phyloP scores from a whole-genome alignment of 1,139 yeast genomes.

The Kurtzmaniella quercitrusa region DNA sequence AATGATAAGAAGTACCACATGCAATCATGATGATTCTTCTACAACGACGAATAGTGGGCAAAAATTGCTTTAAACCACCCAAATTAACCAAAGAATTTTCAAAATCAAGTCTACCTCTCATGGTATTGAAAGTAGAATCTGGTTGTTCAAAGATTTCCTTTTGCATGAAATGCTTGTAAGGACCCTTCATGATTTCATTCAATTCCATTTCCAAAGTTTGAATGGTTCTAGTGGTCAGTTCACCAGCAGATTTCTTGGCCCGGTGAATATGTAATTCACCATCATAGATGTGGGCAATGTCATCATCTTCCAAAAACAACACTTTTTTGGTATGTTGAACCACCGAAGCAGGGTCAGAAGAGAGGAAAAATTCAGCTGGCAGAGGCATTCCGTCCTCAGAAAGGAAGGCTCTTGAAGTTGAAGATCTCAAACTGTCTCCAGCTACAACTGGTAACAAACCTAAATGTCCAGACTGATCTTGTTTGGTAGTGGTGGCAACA shows the following conservation, averaged over 20 bases:
- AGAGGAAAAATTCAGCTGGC: slow-evolving; percentile 93
- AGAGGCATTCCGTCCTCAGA: slow-evolving; percentile 88
- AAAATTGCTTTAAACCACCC: slow-evolving; percentile 85
- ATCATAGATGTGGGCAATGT: slow-evolving; percentile 95
- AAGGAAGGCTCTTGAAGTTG: slow-evolving; percentile 89
- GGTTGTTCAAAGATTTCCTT: slow-evolving; percentile 99
- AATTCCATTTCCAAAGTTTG: slow-evolving; percentile 96
- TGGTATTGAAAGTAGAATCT: slow-evolving; percentile 94
- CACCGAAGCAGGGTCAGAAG: slow-evolving; percentile 98
- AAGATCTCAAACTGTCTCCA: slow-evolving; percentile 66
- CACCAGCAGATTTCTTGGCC: slow-evolving; percentile 87
- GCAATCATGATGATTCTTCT: slow-evolving; percentile 98
- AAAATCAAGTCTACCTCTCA: slow-evolving; percentile 98
- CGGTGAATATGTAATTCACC: slow-evolving; percentile 99
- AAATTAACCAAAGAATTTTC: slow-evolving; percentile 71
- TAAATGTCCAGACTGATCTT: slow-evolving; percentile 14
- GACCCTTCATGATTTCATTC: slow-evolving; percentile 97
- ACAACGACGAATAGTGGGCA: slow-evolving; percentile 88
- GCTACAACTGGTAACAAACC: slow-evolving; percentile 38
- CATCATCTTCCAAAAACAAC: slow-evolving; percentile 94
- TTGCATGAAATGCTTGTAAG: slow-evolving; percentile 95
- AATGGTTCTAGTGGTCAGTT: slow-evolving; percentile 88
- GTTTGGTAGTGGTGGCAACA: slow-evolving; percentile 16
- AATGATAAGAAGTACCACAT: slow-evolving; percentile 98
- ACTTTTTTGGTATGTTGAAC: slow-evolving; percentile 97